phyloP scores from a whole-genome alignment of 1,139 yeast species.

The Cylindricascospora bacillispora region DNA sequence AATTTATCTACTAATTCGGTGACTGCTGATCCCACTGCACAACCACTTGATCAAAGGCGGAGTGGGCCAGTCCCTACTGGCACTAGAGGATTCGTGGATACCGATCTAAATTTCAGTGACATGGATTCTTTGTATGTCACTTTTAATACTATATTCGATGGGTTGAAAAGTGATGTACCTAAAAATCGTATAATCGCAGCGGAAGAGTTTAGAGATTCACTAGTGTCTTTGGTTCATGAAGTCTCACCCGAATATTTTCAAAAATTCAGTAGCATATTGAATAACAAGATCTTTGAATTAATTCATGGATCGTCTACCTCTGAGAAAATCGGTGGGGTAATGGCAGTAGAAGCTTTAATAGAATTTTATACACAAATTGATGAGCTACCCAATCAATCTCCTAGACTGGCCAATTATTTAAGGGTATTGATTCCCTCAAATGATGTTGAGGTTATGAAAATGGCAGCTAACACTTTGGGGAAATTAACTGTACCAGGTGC shows the following conservation, averaged over 20 bases:
- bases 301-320: slow-evolving; percentile 61
- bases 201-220: slow-evolving; percentile 49
- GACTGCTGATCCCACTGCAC: slow-evolving; percentile 5
- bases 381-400: slow-evolving; percentile 79
- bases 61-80: slow-evolving; percentile 6
- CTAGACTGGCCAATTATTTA: slow-evolving; percentile 79
- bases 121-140: slow-evolving; percentile 19
- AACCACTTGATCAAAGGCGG: background rate
- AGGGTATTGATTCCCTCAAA: slow-evolving; percentile 70
- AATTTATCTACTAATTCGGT: slow-evolving; percentile 16
- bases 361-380: slow-evolving; percentile 66
- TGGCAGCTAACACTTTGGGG: slow-evolving; percentile 80
- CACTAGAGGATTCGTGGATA: slow-evolving; percentile 8
- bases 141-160: slow-evolving; percentile 21
- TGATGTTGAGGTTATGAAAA: slow-evolving; percentile 72
- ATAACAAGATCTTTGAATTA: slow-evolving; percentile 76
- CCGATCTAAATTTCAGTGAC: slow-evolving; percentile 14
- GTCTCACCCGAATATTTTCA: slow-evolving; percentile 66
- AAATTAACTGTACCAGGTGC: slow-evolving; percentile 84
- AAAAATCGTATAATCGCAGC: slow-evolving; percentile 51
- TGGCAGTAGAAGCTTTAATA: slow-evolving; percentile 79
- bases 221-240: slow-evolving; percentile 63
- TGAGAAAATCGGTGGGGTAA: slow-evolving; percentile 79
- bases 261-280: slow-evolving; percentile 72
- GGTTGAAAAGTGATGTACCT: slow-evolving; percentile 21